Conservation (phyloP, 805 yeast genomes). For the Saturnispora bothae region DNA sequence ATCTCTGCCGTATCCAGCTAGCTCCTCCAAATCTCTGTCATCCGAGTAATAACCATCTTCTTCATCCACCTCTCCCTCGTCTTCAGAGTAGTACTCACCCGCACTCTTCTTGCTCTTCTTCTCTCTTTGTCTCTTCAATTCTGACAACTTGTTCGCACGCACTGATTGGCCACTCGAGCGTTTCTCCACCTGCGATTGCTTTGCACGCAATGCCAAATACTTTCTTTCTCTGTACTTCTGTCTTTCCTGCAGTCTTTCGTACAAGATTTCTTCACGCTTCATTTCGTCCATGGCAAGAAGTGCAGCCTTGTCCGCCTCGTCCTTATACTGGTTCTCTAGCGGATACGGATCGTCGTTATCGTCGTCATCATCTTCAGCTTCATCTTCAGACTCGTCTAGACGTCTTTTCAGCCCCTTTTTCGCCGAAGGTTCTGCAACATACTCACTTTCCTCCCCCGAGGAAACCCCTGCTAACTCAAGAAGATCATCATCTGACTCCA, state of each 20-base stretch:
- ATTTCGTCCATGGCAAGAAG: slow-evolving; percentile 76
- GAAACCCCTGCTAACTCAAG: slow-evolving; percentile 87
- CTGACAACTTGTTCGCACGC: slow-evolving; percentile 27
- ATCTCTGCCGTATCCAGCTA: slow-evolving; percentile 31
- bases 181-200: slow-evolving; percentile 36
- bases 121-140: slow-evolving; percentile 29
- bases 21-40: slow-evolving; percentile 26
- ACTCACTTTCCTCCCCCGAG: slow-evolving; percentile 35
- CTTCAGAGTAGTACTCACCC: slow-evolving; percentile 27
- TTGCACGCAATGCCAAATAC: slow-evolving; percentile 74
- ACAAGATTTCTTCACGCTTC: slow-evolving; percentile 81
- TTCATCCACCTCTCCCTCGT: slow-evolving; percentile 17
- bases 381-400: slow-evolving; percentile 11
- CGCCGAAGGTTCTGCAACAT: slow-evolving; percentile 26
- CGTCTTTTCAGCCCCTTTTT: slow-evolving; percentile 2
- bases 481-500: slow-evolving; percentile 83
- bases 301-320: slow-evolving; percentile 62
- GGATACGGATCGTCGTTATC: slow-evolving; percentile 73
- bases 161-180: slow-evolving; percentile 23
- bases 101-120: slow-evolving; percentile 18
- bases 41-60: slow-evolving; percentile 27
- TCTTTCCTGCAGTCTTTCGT: slow-evolving; percentile 87
- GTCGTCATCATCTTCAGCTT: slow-evolving; percentile 28
- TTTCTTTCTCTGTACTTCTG: slow-evolving; percentile 79
- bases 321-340: slow-evolving; percentile 79